Conservation (phyloP, 2,329 filamentous ascomycete species). For the Stagonosporopsis cucurbitacearum region DNA sequence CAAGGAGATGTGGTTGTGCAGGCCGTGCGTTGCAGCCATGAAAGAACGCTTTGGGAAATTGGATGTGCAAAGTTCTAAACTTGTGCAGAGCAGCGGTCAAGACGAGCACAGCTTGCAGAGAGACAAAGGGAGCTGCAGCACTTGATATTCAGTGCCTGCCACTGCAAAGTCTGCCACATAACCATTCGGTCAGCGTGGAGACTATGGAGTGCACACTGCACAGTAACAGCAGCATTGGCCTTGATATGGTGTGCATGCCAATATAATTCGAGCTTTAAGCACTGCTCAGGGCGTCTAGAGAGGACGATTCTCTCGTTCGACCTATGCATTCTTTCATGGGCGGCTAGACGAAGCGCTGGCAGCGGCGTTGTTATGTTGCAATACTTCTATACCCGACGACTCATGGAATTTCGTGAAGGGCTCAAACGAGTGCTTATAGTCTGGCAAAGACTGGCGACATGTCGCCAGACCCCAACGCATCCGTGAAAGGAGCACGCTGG, state of each 20-base stretch:
- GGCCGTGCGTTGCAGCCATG: conserved; percentile 5
- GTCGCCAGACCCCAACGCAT: conserved; percentile 44
- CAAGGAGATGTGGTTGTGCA: background rate
- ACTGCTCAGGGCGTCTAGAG: background rate
- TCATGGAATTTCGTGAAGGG: conserved; percentile 41
- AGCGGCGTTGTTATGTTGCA: conserved; percentile 30
- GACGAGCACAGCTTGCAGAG: background rate
- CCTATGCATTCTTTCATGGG: background rate
- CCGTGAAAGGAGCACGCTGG: conserved; percentile 38
- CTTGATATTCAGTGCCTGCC: background rate
- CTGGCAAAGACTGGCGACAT: conserved; percentile 44
- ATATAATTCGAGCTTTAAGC: background rate
- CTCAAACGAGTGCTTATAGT: conserved; percentile 48
- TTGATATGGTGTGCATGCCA: background rate
- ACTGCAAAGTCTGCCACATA: background rate
- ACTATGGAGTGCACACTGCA: background rate
- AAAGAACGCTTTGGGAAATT: conserved; percentile 1
- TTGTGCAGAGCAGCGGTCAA: conserved; percentile 19
- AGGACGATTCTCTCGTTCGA: background rate
- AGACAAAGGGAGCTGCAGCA: background rate
- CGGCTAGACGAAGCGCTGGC: background rate
- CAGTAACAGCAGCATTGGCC: background rate
- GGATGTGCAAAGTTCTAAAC: background rate
- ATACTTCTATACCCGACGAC: conserved; percentile 43
- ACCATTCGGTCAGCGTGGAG: too few relatives aligned